Percentiles rank a stretch among this genome's conserved stretches.
Conservation (phyloP, 306 rosid genomes). For the Cicer cuneatum region DNA sequence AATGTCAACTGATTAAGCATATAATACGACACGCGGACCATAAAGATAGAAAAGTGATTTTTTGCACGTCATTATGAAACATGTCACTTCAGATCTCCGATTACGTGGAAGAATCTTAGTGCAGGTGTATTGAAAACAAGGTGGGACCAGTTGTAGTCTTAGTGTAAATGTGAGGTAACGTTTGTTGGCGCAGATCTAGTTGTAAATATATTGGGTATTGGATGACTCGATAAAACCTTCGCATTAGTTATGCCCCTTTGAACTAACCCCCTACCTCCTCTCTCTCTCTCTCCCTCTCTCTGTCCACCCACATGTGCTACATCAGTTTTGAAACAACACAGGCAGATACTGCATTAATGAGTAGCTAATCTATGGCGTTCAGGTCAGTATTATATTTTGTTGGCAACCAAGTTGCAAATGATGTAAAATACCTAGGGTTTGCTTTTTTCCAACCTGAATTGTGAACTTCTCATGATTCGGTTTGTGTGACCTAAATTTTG, state of each 20-base stretch:
- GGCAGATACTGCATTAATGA: neutral
- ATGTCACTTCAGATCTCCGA: neutral
- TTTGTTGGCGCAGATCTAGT: neutral
- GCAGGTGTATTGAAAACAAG: constrained; percentile 12
- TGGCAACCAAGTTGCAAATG: neutral
- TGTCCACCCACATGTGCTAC: neutral
- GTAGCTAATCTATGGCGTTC: neutral
- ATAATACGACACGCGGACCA: neutral
- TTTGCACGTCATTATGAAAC: neutral
- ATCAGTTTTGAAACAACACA: constrained; percentile 3
- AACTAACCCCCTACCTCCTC: neutral
- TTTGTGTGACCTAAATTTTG: constrained; percentile 11
- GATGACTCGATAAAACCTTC: constrained; percentile 1
- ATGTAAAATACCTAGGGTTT: constrained; percentile 8
- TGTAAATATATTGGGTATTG: neutral
- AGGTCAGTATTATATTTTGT: constrained; percentile 25
- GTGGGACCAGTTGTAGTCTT: neutral
- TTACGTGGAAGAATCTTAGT: neutral
- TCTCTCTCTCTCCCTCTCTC: neutral
- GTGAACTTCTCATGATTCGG: neutral
- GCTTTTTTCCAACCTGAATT: neutral
- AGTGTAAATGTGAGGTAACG: neutral
- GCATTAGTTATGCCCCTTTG: neutral
- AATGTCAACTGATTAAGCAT: constrained; percentile 6
- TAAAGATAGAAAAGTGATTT: constrained; percentile 8